Base-by-base conservation (phyloP, 2,329 filamentous ascomycete genomes). In the Colletotrichum sp. region DNA sequence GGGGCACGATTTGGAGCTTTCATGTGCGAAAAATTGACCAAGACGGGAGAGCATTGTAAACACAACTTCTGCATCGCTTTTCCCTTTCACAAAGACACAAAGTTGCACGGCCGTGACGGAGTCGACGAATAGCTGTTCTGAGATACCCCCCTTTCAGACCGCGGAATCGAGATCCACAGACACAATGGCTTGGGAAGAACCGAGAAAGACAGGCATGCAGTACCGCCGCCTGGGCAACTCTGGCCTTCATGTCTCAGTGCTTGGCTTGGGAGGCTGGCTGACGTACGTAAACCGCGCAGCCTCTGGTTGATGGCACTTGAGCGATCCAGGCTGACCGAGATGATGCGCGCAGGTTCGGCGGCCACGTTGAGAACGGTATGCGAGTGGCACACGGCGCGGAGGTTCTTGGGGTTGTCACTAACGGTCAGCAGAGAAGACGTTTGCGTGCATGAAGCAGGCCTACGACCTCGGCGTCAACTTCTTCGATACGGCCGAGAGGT, bases 231-330 rank as follows among this genome's bases (percentile, higher is more conserved):
- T 87, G 8, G 85, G 85, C 68, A 82, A 83, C 69, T 92, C 91
- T 7, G 93, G 93, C 16, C 87, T 94, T 6, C 91, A 94, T 80
- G 92, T 94, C 55, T 94, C 92, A 13, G 91, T 90, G 12, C 92
- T 95, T 63, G 90, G 91, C 3, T 86, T 95, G 1, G 93, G 91
- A 44, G 89, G 90, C 63, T 92, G 91, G 91, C 86, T 94, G 69
- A 94, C 93, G 2, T 71, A 71, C 15, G 74, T 76, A 15, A 13
- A 63, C 10, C 5, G 69, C 30, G 32, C 16, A n/a, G 26, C 12
- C 36, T 13, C 16, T 88, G 89, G 89, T 6, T 30, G 18, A n/a
- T 39, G 13, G n/a, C 39, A 7, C 30, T 63, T 36, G 30, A 32
- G 18, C 9, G 18, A 26, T 24, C 21, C 44, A 21, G 18, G 13